Evolutionary conservation across 2,329 filamentous ascomycete species (phyloP).

Genomic region (Colletotrichum somersetense): DNA sequence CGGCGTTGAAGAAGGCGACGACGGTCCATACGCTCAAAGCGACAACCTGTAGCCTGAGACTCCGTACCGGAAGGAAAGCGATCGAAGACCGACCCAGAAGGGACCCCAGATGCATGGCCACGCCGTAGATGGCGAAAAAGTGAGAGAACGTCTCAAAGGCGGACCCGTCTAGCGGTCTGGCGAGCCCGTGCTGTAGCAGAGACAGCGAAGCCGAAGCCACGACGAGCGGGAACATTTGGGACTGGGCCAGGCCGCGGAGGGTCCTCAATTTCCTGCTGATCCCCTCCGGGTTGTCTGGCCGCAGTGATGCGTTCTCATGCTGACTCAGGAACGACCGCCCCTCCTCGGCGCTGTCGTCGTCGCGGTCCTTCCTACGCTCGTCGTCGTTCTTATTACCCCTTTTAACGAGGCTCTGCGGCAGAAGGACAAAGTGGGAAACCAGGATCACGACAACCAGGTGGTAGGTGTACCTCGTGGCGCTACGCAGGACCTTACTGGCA

Average conservation of each 20-base stretch:
- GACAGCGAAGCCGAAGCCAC: constrained; percentile 45
- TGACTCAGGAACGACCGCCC: constrained; percentile 15
- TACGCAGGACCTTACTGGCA: constrained; percentile 47
- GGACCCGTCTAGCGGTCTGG: constrained; percentile 46
- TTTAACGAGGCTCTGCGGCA: constrained; percentile 42
- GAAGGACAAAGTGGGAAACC: constrained; percentile 47
- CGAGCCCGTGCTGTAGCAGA: constrained; percentile 47
- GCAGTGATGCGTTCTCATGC: background rate
- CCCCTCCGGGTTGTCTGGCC: constrained; percentile 1
- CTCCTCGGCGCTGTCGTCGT: constrained; percentile 31
- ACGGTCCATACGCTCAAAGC: constrained; percentile 33
- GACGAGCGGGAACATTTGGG: constrained; percentile 48
- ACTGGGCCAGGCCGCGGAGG: constrained; percentile 41
- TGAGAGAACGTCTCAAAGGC: constrained; percentile 47
- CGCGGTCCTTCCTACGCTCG: constrained; percentile 41
- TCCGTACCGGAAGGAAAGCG: constrained; percentile 41
- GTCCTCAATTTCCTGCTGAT: constrained; percentile 41
- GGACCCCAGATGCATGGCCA: constrained; percentile 49
- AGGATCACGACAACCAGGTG: constrained; percentile 47
- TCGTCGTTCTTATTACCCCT: constrained; percentile 26
- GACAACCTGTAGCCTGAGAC: constrained; percentile 30
- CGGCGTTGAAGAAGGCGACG: constrained; percentile 43
- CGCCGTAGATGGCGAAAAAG: constrained; percentile 47
- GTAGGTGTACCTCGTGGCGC: constrained; percentile 47
- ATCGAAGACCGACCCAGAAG: constrained; percentile 46